Evolutionary conservation across 345 rosid genomes (phyloP).

Genomic region (Acer saccharum): DNA sequence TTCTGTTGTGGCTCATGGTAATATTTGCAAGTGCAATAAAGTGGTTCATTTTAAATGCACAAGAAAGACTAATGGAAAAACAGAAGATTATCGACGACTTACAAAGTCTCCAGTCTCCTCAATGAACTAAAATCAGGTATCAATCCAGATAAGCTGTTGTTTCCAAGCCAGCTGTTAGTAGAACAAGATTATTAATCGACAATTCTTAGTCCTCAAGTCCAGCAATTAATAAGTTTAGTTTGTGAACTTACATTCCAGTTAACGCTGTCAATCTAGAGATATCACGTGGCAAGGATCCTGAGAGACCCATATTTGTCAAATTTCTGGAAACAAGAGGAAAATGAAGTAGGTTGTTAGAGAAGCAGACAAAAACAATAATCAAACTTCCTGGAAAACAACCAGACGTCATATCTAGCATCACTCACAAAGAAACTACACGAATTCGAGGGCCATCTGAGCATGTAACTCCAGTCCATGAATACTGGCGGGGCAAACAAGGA

Average conservation of each 20-base stretch:
- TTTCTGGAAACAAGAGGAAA: slow-evolving; percentile 52
- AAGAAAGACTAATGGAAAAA: slow-evolving; percentile 8
- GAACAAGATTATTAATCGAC: slow-evolving; percentile 22
- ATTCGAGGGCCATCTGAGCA: slow-evolving; percentile 65
- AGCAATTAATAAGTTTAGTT: slow-evolving; percentile 3
- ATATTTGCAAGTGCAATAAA: slow-evolving; percentile 7
- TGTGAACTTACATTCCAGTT: slow-evolving; percentile 61
- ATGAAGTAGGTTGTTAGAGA: slow-evolving; percentile 9
- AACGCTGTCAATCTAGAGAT: slow-evolving; percentile 72
- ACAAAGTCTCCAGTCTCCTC: slow-evolving; percentile 62
- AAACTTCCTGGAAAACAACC: slow-evolving; percentile 9
- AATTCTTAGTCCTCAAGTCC: background rate
- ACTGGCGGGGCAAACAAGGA: slow-evolving; percentile 77
- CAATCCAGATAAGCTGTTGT: slow-evolving; percentile 64
- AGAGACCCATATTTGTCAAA: slow-evolving; percentile 68
- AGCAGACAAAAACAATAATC: background rate
- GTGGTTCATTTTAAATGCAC: slow-evolving; percentile 4
- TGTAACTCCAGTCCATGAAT: slow-evolving; percentile 82
- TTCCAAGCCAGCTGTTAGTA: slow-evolving; percentile 70
- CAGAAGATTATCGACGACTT: slow-evolving; percentile 27
- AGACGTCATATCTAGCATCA: slow-evolving; percentile 19
- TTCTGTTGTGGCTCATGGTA: background rate
- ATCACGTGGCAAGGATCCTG: slow-evolving; percentile 66
- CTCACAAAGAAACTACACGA: slow-evolving; percentile 77
- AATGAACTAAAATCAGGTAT: slow-evolving; percentile 74